Percentiles rank a stretch among this genome's conserved stretches.
Evolutionary conservation across 2,329 filamentous ascomycete species (phyloP).

Genomic region (Colletotrichum spaethianum): DNA sequence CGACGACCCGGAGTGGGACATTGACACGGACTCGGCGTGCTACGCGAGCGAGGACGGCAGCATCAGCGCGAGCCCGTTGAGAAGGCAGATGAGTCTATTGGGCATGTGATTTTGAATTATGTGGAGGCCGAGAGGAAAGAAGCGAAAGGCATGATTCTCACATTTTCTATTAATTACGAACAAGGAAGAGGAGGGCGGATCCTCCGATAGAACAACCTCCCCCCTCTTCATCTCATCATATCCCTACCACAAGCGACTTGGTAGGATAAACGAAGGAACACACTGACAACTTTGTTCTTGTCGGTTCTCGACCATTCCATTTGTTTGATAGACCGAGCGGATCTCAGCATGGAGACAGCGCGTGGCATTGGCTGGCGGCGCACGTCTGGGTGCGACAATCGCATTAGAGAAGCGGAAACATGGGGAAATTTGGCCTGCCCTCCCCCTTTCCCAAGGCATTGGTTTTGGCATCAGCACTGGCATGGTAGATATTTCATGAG

Average conservation of each 20-base stretch:
- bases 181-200: neutral
- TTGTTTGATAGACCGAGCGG: slow-evolving; percentile 21
- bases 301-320: neutral
- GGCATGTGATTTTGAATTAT: slow-evolving; percentile 62
- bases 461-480: neutral
- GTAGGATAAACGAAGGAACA: slow-evolving; percentile 6
- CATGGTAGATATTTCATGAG: slow-evolving; percentile 12
- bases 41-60: slow-evolving; percentile 82
- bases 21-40: slow-evolving; percentile 87
- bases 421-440: neutral
- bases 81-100: slow-evolving; percentile 81
- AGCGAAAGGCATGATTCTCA: slow-evolving; percentile 7
- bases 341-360: slow-evolving; percentile 8
- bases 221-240: neutral
- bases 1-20: slow-evolving; percentile 84
- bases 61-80: slow-evolving; percentile 75
- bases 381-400: neutral
- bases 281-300: neutral
- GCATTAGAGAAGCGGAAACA: slow-evolving; percentile 8
- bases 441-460: neutral
- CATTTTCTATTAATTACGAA: neutral
- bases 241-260: neutral
- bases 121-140: neutral
- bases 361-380: neutral
- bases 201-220: neutral